These are phyloP conservation scores for Escovopsis sp. DNA, from an alignment of 2,329 filamentous ascomycete species.

Conservation along the genomic window DNA sequence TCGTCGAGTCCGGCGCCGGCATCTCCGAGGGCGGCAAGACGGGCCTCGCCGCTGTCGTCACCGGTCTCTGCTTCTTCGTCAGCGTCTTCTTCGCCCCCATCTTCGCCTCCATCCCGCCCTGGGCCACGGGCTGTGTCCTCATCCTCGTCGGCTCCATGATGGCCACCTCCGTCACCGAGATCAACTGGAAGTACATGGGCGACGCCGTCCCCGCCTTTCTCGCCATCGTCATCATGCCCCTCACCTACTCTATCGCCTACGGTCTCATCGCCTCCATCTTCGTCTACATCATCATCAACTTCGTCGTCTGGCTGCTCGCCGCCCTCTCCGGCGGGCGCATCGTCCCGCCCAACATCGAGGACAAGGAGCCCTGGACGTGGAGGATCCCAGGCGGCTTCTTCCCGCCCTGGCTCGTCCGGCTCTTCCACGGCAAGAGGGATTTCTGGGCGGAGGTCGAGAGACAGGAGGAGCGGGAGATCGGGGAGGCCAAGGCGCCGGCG, in stretches of 20 bases:
- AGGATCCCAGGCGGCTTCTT: constrained; percentile 59
- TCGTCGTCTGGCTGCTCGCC: constrained; percentile 52
- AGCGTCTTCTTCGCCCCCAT: constrained; percentile 82
- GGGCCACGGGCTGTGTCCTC: constrained; percentile 80
- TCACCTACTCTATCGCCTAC: constrained; percentile 79
- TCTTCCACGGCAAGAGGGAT: constrained; percentile 50
- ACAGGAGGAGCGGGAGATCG: constrained; percentile 3
- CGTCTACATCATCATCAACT: constrained; percentile 64
- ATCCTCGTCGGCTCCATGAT: constrained; percentile 82
- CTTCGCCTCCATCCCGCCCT: constrained; percentile 76
- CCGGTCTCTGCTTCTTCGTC: constrained; percentile 73
- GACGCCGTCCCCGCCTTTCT: constrained; percentile 76
- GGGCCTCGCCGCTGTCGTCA: constrained; percentile 64
- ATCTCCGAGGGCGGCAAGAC: constrained; percentile 80
- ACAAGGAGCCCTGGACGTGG: constrained; percentile 71
- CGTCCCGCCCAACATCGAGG: constrained; percentile 56
- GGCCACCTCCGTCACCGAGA: constrained; percentile 60
- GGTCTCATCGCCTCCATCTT: constrained; percentile 70
- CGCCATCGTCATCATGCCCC: constrained; percentile 74
- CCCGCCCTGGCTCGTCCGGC: constrained; percentile 56
- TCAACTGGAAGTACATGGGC: constrained; percentile 80
- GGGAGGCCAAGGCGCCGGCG: constrained; percentile 6
- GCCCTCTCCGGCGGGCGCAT: constrained; percentile 52
- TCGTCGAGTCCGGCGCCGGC: constrained; percentile 77
- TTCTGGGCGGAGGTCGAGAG: constrained; percentile 43